Evolutionary conservation across 2,329 filamentous ascomycete species (phyloP).

Genomic region (Huntiella bhutanensis): DNA sequence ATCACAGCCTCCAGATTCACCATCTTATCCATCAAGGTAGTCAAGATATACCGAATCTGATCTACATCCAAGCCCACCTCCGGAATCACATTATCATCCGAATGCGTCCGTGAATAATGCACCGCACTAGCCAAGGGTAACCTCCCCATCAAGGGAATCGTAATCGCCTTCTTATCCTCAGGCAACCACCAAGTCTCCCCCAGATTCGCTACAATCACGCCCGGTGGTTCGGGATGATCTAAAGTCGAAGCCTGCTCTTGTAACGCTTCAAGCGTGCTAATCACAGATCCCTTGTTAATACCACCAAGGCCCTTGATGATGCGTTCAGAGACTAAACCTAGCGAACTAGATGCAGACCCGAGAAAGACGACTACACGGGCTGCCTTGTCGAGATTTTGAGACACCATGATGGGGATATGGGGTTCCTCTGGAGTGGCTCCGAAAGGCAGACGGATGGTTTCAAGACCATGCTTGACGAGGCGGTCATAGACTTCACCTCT

Average conservation of each 20-base stretch:
- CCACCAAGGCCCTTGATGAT: constrained; percentile 43
- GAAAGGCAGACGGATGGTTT: constrained; percentile 42
- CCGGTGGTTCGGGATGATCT: constrained; percentile 24
- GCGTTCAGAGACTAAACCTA: constrained; percentile 58
- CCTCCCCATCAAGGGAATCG: constrained; percentile 33
- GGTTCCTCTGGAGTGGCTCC: constrained; percentile 25
- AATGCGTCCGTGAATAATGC: constrained; percentile 22
- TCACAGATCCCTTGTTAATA: constrained; percentile 49
- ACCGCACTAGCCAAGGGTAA: constrained; percentile 45
- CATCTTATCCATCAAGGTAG: constrained; percentile 35
- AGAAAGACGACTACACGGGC: constrained; percentile 54
- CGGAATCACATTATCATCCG: no score
- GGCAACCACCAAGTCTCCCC: constrained; percentile 65
- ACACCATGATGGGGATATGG: constrained; percentile 48
- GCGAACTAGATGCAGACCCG: constrained; percentile 50
- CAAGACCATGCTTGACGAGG: constrained; percentile 40
- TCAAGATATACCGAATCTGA: constrained; percentile 51
- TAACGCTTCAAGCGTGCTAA: constrained; percentile 39
- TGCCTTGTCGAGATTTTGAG: constrained; percentile 31
- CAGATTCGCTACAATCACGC: constrained; percentile 57
- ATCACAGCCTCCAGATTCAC: constrained; percentile 33
- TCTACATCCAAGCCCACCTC: no score
- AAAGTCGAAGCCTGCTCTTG: constrained; percentile 19
- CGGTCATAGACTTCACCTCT: constrained; percentile 41
- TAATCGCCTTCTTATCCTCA: constrained; percentile 39